Evolutionary conservation across 257 asterid genomes (phyloP).

Genomic region (Fraxinus americana): DNA sequence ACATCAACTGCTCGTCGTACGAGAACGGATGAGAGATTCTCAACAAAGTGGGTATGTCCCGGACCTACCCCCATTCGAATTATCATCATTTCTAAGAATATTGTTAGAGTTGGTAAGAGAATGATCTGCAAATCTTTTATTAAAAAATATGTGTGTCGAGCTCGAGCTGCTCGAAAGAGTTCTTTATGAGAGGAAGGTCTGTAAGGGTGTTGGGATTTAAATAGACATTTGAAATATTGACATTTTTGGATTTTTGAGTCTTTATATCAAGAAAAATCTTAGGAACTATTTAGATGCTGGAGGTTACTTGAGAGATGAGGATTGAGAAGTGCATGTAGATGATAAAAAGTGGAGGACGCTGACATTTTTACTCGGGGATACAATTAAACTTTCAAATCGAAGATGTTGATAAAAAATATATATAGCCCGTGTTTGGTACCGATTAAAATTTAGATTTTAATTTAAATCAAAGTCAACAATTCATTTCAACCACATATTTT

Average conservation of each 20-base stretch:
- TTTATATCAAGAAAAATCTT: background rate
- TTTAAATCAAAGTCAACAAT: no score
- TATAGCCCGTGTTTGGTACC: no score
- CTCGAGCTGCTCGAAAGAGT: constrained; percentile 35
- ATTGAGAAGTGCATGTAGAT: background rate
- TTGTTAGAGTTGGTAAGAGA: background rate
- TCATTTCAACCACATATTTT: no score
- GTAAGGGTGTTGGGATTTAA: constrained; percentile 34
- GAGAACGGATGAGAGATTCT: constrained; percentile 82
- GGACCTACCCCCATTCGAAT: no score
- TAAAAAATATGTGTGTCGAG: constrained; percentile 32
- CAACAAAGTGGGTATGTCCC: constrained; percentile 31
- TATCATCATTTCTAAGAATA: no score
- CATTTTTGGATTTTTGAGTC: constrained; percentile 23
- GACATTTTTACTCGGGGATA: no score
- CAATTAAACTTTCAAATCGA: no score
- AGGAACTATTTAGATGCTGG: background rate
- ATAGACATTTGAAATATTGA: constrained; percentile 40
- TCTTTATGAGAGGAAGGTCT: constrained; percentile 44
- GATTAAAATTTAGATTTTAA: no score
- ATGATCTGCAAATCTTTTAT: constrained; percentile 41
- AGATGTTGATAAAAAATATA: no score
- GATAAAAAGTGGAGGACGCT: no score
- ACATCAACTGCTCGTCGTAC: constrained; percentile 95
- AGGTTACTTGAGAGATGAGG: background rate